Evolutionary conservation across 306 rosid genomes (phyloP), one percentile per base, ranked within the genome.

Genomic region (Castanea mollissima): DNA sequence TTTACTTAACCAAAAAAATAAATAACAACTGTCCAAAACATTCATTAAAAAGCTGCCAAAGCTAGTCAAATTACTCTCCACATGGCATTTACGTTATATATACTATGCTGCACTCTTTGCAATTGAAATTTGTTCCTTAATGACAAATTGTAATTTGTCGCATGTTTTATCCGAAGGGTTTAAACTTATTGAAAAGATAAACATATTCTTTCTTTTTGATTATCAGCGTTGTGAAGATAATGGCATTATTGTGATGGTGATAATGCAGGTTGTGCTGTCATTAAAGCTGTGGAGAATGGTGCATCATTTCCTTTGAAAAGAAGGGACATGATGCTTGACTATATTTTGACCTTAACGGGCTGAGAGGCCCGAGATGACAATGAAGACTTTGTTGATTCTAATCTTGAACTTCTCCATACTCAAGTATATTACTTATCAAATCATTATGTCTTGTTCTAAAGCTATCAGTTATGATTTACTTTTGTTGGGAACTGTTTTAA

Each of bases 281-380:
- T 92, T 76, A 92, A 89, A 85, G 97, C 99, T 78, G 90, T 95
- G 27, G 99, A 94, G 82, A 87, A 87, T 80, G 99, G 99, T 68
- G 84, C 97, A 23, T 84, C 97, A 11, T 92, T 94, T 92, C 97
- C 97, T 19, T 81, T 94, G 86, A 94, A 94, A 85, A 85, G 82
- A 86, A 90, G 99, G 91, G 99, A 94, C 79, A 89, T 79, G 74
- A 80, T 94, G 89, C 97, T 92, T 79, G 97, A 92, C 85, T 92
- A 87, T 81, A 87, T 89, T 84, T 86, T 94, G 82, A 92, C 97
- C 57, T 80, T 92, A 80, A 94, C 91, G 97, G 92, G 97, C 1
- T 88, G 94, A 71, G 99, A 94, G 99, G 91, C 97, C 1, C 86
- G 93, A 58, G 99, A 94, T 83, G 97, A 91, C 27, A 25, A 25